A percentile compares a stretch with the other conserved stretches of the same genome.
phyloP scores from a whole-genome alignment of 257 asterid species.

The Fraxinus quadrangulata region DNA sequence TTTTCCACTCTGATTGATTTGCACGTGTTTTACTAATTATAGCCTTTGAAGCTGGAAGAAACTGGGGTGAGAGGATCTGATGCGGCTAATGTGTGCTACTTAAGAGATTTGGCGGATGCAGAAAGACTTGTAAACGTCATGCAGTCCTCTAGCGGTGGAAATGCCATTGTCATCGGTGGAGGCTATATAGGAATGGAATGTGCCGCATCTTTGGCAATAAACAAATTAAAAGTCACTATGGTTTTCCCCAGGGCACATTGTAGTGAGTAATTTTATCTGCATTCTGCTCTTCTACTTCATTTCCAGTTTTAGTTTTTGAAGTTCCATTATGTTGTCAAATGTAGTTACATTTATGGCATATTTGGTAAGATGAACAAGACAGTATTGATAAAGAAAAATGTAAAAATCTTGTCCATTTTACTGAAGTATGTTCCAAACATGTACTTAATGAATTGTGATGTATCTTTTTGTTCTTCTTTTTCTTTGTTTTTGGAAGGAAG shows the following conservation, averaged over 20 bases:
- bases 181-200: constrained; percentile 97
- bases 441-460: background rate
- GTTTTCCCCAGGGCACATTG: constrained; percentile 91
- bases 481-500: background rate
- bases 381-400: background rate
- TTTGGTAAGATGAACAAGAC: background rate
- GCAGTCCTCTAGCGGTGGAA: constrained; percentile 66
- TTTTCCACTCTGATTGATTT: constrained; percentile 30
- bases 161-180: constrained; percentile 86
- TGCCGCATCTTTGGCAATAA: constrained; percentile 84
- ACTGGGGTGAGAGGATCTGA: constrained; percentile 80
- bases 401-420: too few relatives aligned
- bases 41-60: constrained; percentile 93
- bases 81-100: constrained; percentile 78
- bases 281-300: background rate
- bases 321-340: background rate
- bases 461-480: background rate
- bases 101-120: constrained; percentile 77
- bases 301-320: background rate
- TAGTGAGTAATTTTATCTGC: constrained; percentile 49
- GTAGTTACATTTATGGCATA: background rate
- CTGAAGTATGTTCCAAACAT: background rate
- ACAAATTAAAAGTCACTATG: constrained; percentile 73
- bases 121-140: constrained; percentile 67
- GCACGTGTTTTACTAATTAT: constrained; percentile 18